phyloP scores from a whole-genome alignment of 371 early-diverging fungal genomes.

The Mortierella sp. region DNA sequence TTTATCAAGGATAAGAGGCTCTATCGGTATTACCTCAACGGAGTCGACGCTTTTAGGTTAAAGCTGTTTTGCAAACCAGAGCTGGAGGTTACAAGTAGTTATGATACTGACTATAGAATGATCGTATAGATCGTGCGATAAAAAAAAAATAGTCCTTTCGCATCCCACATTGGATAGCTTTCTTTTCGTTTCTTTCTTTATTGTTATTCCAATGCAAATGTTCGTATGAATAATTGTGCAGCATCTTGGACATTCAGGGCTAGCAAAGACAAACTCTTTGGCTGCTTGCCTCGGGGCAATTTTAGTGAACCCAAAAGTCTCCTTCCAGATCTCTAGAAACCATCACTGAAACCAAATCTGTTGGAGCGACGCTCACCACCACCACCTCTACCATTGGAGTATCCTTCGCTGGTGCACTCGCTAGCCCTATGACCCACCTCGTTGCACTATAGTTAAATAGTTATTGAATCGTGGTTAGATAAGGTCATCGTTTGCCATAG shows the following conservation, averaged over 20 bases:
- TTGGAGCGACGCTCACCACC: conserved; percentile 7
- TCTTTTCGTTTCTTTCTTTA: not conserved
- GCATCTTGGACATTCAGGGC: not conserved
- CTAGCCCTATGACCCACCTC: conserved; percentile 20
- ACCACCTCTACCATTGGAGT: not conserved
- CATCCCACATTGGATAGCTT: not conserved
- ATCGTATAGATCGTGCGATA: not conserved
- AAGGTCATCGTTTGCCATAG: not conserved
- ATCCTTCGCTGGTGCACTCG: conserved; percentile 47
- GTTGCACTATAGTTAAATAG: conserved; percentile 5
- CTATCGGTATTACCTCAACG: conserved; percentile 92
- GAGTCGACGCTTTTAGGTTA: conserved; percentile 92
- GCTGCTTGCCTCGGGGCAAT: not conserved
- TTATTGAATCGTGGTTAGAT: not conserved
- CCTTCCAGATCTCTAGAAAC: conserved; percentile 24
- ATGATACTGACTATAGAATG: not conserved
- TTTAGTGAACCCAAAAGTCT: not conserved
- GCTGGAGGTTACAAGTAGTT: not conserved
- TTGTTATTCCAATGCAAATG: not conserved
- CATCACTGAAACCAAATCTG: conserved; percentile 24
- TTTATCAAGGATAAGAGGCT: conserved; percentile 94
- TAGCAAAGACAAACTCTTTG: not conserved
- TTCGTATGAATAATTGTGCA: not conserved
- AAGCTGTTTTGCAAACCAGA: conserved; percentile 76
- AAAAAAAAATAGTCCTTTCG: not conserved